These are phyloP conservation scores for Fennellomyces sp. DNA, from an alignment of 371 early-diverging fungal genomes.

Conservation along the genomic window DNA sequence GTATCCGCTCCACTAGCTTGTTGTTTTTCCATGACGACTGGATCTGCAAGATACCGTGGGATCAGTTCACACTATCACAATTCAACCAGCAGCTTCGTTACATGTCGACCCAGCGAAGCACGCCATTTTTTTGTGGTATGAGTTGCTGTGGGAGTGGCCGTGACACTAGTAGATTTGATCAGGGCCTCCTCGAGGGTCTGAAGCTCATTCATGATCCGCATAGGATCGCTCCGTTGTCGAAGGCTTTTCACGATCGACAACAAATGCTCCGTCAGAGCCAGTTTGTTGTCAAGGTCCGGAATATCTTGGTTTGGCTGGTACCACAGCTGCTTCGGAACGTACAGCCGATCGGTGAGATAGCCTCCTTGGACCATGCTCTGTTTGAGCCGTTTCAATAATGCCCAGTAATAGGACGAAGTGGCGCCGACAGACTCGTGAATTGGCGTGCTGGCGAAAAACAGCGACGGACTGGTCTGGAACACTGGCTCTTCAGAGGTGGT, in stretches of 20 bases:
- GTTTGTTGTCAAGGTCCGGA: constrained; percentile 1
- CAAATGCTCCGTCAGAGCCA: constrained; percentile 5
- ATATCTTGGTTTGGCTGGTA: not conserved
- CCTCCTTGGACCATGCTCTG: constrained; percentile 31
- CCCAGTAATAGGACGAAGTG: constrained; percentile 6
- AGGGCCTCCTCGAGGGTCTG: not conserved
- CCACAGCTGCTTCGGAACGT: constrained; percentile 38
- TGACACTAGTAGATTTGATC: not conserved
- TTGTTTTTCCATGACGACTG: not conserved
- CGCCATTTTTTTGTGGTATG: constrained; percentile 1
- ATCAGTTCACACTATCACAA: not conserved
- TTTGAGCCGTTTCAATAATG: constrained; percentile 14
- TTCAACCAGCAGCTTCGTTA: not conserved
- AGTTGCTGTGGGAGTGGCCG: not conserved
- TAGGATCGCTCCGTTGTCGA: not conserved
- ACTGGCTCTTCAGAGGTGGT: not conserved
- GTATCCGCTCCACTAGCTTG: not conserved
- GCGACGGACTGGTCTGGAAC: too few relatives aligned
- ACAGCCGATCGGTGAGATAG: constrained; percentile 21
- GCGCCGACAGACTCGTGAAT: not conserved
- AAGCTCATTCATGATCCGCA: not conserved
- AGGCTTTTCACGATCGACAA: not conserved
- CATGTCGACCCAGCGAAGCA: not conserved
- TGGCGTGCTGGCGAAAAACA: not conserved
- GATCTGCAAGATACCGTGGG: not conserved